Base-by-base conservation (phyloP, 805 yeast species). In the Schwanniomyces pseudopolymorphus region DNA sequence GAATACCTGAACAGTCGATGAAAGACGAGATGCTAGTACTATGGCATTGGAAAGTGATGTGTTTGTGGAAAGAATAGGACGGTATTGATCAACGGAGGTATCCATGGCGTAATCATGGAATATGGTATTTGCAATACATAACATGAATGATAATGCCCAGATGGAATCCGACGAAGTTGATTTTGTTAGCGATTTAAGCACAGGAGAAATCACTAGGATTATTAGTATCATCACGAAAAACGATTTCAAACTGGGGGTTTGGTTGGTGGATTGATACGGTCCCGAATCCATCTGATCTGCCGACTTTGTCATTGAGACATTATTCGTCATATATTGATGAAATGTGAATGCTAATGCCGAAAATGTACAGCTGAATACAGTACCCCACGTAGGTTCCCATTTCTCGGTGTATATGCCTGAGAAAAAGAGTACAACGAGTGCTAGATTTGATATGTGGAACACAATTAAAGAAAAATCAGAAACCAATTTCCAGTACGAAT, bases 91-190 rank as follows among this genome's bases (percentile, higher is more conserved):
- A 9, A 40, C 38, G 3, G 59, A 54, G n/a, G 77, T 59, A 50
- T 78, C 79, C 57, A 78, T 71, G 31, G 86, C 77, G 61, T 86
- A 85, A 64, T 88, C 88, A 59, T 85, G 83, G 55, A 83, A 74
- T 21, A 84, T 58, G 2, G 90, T 68, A 56, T 89, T 89, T 38
- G 83, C 69, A 9, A 89, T 55, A 26, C 87, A 83, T 13, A 94
- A 70, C 83, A 96, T 85, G 40, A 85, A 82, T 6, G 95, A 81
- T 4, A 94, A 66, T 0, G 96, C 90, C 97, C 98, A 92, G 49
- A 94, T 89, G 13, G 97, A 89, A 68, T 94, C 98, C 0, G 94
- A 85, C 0, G 97, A 82, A 0, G 97, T 89, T 0, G 96, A 86
- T 56, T 83, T 81, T 0, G 97, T 89, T 37, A 94, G 74, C 0